These are phyloP conservation scores for Pleurotus tuber-regium DNA, from an alignment of 768 basidiomycete genomes.

Conservation along the genomic window DNA sequence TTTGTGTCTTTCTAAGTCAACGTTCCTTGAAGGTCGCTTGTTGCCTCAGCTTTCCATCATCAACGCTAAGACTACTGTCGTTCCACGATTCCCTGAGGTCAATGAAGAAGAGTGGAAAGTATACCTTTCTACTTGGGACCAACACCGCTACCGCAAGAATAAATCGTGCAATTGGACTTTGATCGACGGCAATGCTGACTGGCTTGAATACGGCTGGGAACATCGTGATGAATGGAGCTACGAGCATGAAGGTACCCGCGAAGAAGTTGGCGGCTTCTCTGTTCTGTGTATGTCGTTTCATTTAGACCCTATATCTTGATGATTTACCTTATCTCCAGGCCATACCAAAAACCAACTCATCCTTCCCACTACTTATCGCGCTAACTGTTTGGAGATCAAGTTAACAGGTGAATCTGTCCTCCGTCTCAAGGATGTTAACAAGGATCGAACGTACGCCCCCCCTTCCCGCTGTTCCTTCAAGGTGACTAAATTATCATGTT, in stretches of 20 bases:
- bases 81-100: slow-evolving; percentile 16
- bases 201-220: slow-evolving; percentile 12
- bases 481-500: not conserved
- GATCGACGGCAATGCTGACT: slow-evolving; percentile 7
- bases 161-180: slow-evolving; percentile 12
- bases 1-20: slow-evolving; percentile 12
- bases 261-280: not conserved
- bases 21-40: slow-evolving; percentile 17
- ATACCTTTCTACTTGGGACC: slow-evolving; percentile 15
- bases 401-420: slow-evolving; percentile 13
- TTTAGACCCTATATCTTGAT: not conserved
- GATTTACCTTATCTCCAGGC: slow-evolving; percentile 1
- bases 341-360: slow-evolving; percentile 14
- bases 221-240: slow-evolving; percentile 16
- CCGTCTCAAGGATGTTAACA: slow-evolving; percentile 1
- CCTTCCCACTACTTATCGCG: slow-evolving; percentile 10
- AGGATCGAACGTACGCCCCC: slow-evolving; percentile 11
- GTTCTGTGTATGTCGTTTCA: slow-evolving; percentile 1
- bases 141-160: slow-evolving; percentile 8
- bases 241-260: slow-evolving; percentile 13
- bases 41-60: slow-evolving; percentile 10
- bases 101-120: slow-evolving; percentile 16
- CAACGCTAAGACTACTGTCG: slow-evolving; percentile 13
- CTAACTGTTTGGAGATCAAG: slow-evolving; percentile 10
- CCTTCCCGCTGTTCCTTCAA: not conserved